A percentile compares a stretch with the other conserved stretches of the same genome.
These are phyloP conservation scores for Penicillium daleae DNA, from an alignment of 495 filamentous ascomycete genomes.

Conservation along the genomic window DNA sequence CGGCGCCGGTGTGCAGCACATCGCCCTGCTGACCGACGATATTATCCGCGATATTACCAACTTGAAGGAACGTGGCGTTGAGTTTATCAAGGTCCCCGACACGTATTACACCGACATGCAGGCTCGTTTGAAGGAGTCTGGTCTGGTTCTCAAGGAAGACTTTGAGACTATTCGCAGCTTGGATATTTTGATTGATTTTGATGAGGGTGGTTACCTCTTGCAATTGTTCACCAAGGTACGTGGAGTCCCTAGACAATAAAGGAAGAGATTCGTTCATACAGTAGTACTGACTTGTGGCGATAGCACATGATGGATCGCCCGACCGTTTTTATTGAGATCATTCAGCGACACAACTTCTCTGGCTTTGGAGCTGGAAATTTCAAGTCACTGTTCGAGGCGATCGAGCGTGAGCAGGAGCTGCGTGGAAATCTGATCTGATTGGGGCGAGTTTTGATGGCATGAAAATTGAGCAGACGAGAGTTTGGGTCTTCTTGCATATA, in stretches of 20 bases:
- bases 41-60: constrained; percentile 76
- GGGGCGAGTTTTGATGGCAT: not conserved
- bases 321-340: constrained; percentile 93
- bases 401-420: constrained; percentile 85
- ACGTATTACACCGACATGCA: constrained; percentile 83
- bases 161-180: constrained; percentile 71
- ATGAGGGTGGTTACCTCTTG: constrained; percentile 82
- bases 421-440: constrained; percentile 70
- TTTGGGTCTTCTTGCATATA: not conserved
- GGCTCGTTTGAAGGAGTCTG: constrained; percentile 59
- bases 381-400: constrained; percentile 89
- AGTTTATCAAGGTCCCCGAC: constrained; percentile 83
- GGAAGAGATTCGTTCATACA: not conserved
- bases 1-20: constrained; percentile 87
- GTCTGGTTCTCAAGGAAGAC: constrained; percentile 67
- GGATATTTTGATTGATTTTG: constrained; percentile 90
- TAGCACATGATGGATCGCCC: constrained; percentile 87
- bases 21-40: constrained; percentile 78
- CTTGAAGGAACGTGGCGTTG: constrained; percentile 76
- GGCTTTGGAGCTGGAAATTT: constrained; percentile 96
- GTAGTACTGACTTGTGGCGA: constrained; percentile 25
- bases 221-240: constrained; percentile 82
- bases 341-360: constrained; percentile 82
- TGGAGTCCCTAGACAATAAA: not conserved
- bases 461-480: not conserved